Percentiles rank a stretch among this genome's conserved stretches.
These are phyloP conservation scores for Colletotrichum eleusines DNA, from an alignment of 2,329 filamentous ascomycete genomes.

Conservation along the genomic window DNA sequence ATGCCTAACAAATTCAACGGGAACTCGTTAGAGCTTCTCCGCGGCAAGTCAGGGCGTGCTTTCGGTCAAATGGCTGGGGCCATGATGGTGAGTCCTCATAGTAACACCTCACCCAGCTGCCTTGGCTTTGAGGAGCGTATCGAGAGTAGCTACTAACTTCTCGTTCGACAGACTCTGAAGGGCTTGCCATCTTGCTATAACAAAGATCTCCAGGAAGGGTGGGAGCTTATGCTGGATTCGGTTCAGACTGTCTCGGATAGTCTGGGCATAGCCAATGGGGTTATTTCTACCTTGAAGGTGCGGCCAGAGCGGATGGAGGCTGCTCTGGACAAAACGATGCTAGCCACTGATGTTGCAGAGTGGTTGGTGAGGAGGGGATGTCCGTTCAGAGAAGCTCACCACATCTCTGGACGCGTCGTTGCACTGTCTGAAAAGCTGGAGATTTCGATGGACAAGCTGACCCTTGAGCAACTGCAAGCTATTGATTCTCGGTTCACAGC, in stretches of 20 bases:
- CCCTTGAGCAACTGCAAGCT: not conserved
- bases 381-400: constrained; percentile 83
- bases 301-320: constrained; percentile 78
- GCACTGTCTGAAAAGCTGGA: constrained; percentile 73
- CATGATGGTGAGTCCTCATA: constrained; percentile 68
- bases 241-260: constrained; percentile 80
- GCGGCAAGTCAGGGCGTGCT: constrained; percentile 52
- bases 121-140: constrained; percentile 45
- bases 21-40: constrained; percentile 46
- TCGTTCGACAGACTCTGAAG: constrained; percentile 59
- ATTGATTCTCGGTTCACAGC: constrained; percentile 54
- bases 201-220: constrained; percentile 82
- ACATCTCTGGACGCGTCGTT: constrained; percentile 80
- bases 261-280: constrained; percentile 80
- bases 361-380: constrained; percentile 73
- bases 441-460: constrained; percentile 52
- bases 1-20: constrained; percentile 43
- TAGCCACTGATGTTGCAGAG: constrained; percentile 76
- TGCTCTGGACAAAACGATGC: constrained; percentile 79
- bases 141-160: constrained; percentile 47
- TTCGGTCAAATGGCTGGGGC: constrained; percentile 66
- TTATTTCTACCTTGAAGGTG: constrained; percentile 74
- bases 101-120: constrained; percentile 43
- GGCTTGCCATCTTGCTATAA: constrained; percentile 81
- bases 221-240: constrained; percentile 81